Conservation (phyloP, 1,284 basidiomycete genomes). For the Takashimella tepidaria region DNA sequence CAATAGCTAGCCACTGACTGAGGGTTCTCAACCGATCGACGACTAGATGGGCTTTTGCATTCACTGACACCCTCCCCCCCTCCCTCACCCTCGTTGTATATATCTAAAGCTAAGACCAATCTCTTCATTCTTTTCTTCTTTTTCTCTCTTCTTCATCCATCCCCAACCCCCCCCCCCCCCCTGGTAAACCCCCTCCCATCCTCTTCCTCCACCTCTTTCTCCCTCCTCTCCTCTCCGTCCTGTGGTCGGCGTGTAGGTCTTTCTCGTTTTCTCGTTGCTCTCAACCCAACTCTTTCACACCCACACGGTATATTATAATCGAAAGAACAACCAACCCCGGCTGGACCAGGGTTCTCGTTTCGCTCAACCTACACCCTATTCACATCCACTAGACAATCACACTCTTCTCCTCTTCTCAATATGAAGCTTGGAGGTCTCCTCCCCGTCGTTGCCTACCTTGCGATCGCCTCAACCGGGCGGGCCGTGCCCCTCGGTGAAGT, state of each 20-base stretch:
- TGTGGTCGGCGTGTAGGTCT: not conserved
- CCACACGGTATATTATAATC: not conserved
- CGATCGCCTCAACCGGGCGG: not conserved
- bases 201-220: not conserved
- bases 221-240: not conserved
- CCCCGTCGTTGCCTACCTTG: not conserved
- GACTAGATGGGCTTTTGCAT: not conserved
- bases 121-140: too few species aligned
- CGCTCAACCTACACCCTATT: too few species aligned
- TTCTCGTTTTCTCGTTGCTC: not conserved
- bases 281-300: not conserved
- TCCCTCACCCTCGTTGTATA: too few species aligned
- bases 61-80: not conserved
- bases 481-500: not conserved
- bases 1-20: not conserved
- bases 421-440: not conserved
- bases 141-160: not conserved
- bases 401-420: not conserved
- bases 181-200: too few species aligned
- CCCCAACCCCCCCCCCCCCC: too few species aligned
- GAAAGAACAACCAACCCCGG: not conserved
- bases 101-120: too few species aligned
- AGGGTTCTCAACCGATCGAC: not conserved
- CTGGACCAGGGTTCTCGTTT: not conserved
- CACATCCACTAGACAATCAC: not conserved